A percentile compares a stretch with the other conserved stretches of the same genome.
Conservation (phyloP, 768 basidiomycete species). For the Leccinum disarticulatum region DNA sequence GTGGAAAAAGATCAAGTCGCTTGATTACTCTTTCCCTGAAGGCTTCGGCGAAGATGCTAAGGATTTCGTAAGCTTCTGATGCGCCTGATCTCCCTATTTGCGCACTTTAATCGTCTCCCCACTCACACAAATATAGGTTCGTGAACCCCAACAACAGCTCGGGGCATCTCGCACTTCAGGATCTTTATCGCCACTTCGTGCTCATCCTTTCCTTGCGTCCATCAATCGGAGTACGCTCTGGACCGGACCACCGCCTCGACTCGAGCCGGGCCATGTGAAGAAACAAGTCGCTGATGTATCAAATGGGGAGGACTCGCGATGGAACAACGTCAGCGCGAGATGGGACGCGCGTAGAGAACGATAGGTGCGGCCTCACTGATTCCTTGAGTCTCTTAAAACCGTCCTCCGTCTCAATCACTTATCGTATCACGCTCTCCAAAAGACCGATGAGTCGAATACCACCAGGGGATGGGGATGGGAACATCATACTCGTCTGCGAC, state of each 20-base stretch:
- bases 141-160: conserved; percentile 57
- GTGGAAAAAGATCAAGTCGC: conserved; percentile 89
- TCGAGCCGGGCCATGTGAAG: conserved; percentile 59
- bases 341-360: conserved; percentile 46
- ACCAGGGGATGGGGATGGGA: too few relatives aligned
- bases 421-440: too few relatives aligned
- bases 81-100: background rate
- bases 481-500: too few relatives aligned
- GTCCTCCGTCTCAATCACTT: too few relatives aligned
- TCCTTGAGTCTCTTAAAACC: too few relatives aligned
- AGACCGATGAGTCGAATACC: too few relatives aligned
- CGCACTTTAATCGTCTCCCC: background rate
- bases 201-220: conserved; percentile 59
- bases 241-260: conserved; percentile 55
- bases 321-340: conserved; percentile 52
- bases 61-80: conserved; percentile 84
- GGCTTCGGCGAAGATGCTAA: conserved; percentile 80
- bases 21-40: conserved; percentile 85
- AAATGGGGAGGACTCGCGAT: conserved; percentile 35
- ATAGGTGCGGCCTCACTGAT: too few relatives aligned
- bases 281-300: conserved; percentile 27
- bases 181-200: conserved; percentile 48
- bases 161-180: conserved; percentile 47
- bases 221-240: conserved; percentile 67
- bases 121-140: conserved; percentile 42